A percentile compares a stretch with the other conserved stretches of the same genome.
phyloP scores from a whole-genome alignment of 345 rosid genomes.

The Iberis pinnata region DNA sequence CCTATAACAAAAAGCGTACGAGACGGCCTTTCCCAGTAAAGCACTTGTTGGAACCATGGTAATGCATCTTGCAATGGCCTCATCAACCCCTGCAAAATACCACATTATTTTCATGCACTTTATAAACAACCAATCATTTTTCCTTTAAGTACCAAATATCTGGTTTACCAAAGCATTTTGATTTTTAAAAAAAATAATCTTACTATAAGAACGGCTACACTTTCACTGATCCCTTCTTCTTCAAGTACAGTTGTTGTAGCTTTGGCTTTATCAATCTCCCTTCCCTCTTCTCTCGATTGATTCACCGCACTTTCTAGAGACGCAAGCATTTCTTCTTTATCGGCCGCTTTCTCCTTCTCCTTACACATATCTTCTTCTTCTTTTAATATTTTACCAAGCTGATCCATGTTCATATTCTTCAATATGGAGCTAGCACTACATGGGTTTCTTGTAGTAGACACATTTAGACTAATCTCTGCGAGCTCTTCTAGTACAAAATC shows the following conservation, averaged over 20 bases:
- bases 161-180: background rate
- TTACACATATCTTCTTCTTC: constrained; percentile 28
- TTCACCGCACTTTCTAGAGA: constrained; percentile 49
- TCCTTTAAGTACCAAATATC: background rate
- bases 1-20: constrained; percentile 34
- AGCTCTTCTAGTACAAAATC: constrained; percentile 72
- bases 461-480: constrained; percentile 53
- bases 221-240: constrained; percentile 75
- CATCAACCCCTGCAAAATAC: constrained; percentile 52
- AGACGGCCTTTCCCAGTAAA: constrained; percentile 57
- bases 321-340: constrained; percentile 29
- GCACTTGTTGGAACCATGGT: constrained; percentile 41
- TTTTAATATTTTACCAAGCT: constrained; percentile 25
- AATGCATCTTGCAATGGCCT: constrained; percentile 43
- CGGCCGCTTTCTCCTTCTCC: constrained; percentile 16
- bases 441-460: constrained; percentile 31
- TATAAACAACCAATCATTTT: background rate
- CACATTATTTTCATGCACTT: background rate
- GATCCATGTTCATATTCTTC: constrained; percentile 47
- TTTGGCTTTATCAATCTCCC: constrained; percentile 48
- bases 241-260: constrained; percentile 51
- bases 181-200: too few species aligned
- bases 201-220: constrained; percentile 59
- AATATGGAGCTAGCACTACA: constrained; percentile 71
- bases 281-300: constrained; percentile 59